Evolutionary conservation across 2,329 filamentous ascomycete genomes (phyloP).

Genomic region (Fusarium torreyae): DNA sequence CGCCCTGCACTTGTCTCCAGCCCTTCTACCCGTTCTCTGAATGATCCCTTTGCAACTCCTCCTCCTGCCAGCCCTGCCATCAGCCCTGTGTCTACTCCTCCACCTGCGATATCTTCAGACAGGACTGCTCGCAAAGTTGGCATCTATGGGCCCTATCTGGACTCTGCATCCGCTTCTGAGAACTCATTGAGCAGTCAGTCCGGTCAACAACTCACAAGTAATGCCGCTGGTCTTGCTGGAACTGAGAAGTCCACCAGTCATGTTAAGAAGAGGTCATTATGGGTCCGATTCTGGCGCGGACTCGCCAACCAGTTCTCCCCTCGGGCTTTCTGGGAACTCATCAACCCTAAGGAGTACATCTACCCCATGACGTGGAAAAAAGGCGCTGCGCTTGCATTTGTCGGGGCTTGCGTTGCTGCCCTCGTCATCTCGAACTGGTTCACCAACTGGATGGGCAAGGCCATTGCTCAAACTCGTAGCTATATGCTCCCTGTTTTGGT

Average conservation of each 20-base stretch:
- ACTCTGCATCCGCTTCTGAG: neutral
- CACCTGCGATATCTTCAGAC: slow-evolving; percentile 3
- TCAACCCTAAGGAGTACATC: neutral
- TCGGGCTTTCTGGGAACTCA: slow-evolving; percentile 17
- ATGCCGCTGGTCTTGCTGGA: neutral
- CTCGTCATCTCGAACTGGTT: slow-evolving; percentile 11
- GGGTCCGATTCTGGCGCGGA: slow-evolving; percentile 5
- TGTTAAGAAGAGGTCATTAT: neutral
- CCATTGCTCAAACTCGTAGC: slow-evolving; percentile 3
- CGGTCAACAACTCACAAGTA: neutral
- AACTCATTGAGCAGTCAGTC: neutral
- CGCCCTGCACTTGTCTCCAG: neutral
- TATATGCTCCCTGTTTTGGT: slow-evolving; percentile 14
- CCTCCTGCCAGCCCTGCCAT: neutral
- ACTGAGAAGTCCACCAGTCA: accelerated
- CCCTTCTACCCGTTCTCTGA: neutral
- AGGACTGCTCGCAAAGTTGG: slow-evolving; percentile 10
- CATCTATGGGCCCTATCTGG: slow-evolving; percentile 1
- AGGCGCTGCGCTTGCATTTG: slow-evolving; percentile 3
- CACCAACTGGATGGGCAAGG: neutral
- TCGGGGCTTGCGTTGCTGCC: neutral
- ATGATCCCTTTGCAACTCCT: slow-evolving; percentile 2
- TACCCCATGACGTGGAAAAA: slow-evolving; percentile 12
- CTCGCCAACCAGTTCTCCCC: slow-evolving; percentile 2
- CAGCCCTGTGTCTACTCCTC: neutral